Conservation (phyloP, 2,329 filamentous ascomycete species). For the Penicillium polonicum region DNA sequence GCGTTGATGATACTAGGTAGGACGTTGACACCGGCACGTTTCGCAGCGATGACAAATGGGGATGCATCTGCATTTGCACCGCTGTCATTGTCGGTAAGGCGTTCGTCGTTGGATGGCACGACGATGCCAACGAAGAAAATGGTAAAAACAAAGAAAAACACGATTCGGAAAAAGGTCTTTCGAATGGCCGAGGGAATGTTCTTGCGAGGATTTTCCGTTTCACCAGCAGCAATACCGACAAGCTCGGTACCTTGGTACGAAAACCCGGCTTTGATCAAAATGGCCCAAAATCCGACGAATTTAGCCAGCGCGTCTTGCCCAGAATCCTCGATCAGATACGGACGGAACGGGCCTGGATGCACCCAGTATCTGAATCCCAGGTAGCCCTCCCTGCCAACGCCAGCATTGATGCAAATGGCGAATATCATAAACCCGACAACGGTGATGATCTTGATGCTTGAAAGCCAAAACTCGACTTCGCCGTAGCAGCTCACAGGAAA, state of each 20-base stretch:
- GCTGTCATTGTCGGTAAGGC: conserved; percentile 47
- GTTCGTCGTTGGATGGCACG: conserved; percentile 61
- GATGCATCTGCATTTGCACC: conserved; percentile 2
- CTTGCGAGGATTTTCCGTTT: conserved; percentile 69
- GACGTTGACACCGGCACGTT: not conserved
- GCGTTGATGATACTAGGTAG: conserved; percentile 11
- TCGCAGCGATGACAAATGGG: conserved; percentile 9
- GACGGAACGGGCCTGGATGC: conserved; percentile 50
- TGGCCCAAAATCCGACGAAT: conserved; percentile 62
- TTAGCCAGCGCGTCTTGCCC: conserved; percentile 69
- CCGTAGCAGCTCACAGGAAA: conserved; percentile 10
- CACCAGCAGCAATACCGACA: conserved; percentile 73
- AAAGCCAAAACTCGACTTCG: conserved; percentile 10
- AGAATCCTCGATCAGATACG: conserved; percentile 72
- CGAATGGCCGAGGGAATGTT: conserved; percentile 71
- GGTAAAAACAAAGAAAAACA: conserved; percentile 53
- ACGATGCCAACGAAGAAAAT: conserved; percentile 68
- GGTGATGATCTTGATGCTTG: conserved; percentile 9
- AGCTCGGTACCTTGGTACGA: conserved; percentile 64
- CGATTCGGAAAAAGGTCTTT: conserved; percentile 73
- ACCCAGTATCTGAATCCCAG: conserved; percentile 10
- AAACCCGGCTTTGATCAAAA: conserved; percentile 47
- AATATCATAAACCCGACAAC: conserved; percentile 54
- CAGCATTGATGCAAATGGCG: conserved; percentile 55
- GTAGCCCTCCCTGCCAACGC: conserved; percentile 5